These are phyloP conservation scores for Skeletonema marinoi DNA, from an alignment of 108 stramenopile genomes.

Conservation along the genomic window DNA sequence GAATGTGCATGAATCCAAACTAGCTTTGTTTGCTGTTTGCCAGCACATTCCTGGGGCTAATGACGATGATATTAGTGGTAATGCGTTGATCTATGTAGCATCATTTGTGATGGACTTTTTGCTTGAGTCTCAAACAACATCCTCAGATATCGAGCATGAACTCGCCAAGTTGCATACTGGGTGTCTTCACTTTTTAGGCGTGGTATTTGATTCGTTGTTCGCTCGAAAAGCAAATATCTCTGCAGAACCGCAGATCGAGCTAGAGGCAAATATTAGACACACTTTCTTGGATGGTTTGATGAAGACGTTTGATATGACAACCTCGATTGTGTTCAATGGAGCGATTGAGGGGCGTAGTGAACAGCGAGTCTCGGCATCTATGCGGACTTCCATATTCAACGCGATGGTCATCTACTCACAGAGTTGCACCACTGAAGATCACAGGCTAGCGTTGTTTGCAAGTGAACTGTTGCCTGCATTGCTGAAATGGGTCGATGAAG, in stretches of 20 bases:
- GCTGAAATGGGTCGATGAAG: conserved; percentile 5
- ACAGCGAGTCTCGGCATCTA: conserved; percentile 12
- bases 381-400: conserved; percentile 27
- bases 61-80: conserved; percentile 22
- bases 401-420: conserved; percentile 26
- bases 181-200: conserved; percentile 30
- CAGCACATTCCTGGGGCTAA: conserved; percentile 29
- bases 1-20: conserved; percentile 18
- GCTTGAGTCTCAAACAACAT: background rate
- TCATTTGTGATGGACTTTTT: conserved; percentile 25
- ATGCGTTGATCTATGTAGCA: conserved; percentile 17
- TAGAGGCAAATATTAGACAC: background rate
- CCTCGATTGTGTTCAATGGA: conserved; percentile 9
- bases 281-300: conserved; percentile 5
- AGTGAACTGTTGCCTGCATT: conserved; percentile 12
- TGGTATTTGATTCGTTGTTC: conserved; percentile 31
- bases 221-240: conserved; percentile 5
- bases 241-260: background rate
- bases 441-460: conserved; percentile 21
- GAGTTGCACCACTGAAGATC: conserved; percentile 17
- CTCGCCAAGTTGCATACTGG: conserved; percentile 31
- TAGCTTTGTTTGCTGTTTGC: conserved; percentile 33
- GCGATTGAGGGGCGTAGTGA: background rate
- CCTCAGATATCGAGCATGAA: conserved; percentile 10
- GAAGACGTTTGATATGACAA: background rate